Evolutionary conservation across 1,284 basidiomycete genomes (phyloP), one percentile per base, ranked within the genome.

Genomic region (Austroboletus rostrupii): DNA sequence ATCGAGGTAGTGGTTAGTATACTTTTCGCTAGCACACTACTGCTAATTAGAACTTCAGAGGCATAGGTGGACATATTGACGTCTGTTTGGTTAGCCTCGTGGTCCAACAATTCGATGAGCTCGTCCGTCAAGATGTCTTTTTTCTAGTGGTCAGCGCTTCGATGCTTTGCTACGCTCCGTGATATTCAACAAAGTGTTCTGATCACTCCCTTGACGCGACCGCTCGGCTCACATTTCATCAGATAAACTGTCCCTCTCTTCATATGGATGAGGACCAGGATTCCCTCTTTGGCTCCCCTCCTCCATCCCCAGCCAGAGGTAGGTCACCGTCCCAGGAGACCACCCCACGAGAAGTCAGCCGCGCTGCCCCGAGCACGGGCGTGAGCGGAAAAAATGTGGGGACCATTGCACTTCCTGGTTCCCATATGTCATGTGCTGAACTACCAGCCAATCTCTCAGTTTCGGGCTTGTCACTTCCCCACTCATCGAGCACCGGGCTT

Each of bases 391-490:
- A 88, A 87, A 89, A 90, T 80, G 87, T 90, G 87, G 87, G 87
- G 87, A 85, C 87, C 86, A 89, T 89, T 90, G 87, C 87, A 90
- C 87, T 88, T 87, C 85, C 86, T 88, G 87, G 87, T 82, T 87
- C 85, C 86, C 87, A 87, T 75, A 67, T 67, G 65, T 75, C 75
- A 70, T 74, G 74, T 85, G 85, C 85, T 90, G 84, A 90, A 89
- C 77, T 82, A 74, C 76, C 84, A 72, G 76, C 81, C 72, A 72
- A 78, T 74, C 80, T 80, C 79, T 71, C 85, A 87, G 85, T 80
- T 73, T 55, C 60, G 57, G 63, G 58, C 45, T 53, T 56, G 57
- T 60, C 57, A 47, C 63, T 66, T 70, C 61, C 53, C n/a, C 45
- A 35, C 36, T 46, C 31, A 5, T 43, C 31, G 43, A 38, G 41